Evolutionary conservation across 352 stramenopile species (phyloP).

Genomic region (Thalassiosira pacifica): DNA sequence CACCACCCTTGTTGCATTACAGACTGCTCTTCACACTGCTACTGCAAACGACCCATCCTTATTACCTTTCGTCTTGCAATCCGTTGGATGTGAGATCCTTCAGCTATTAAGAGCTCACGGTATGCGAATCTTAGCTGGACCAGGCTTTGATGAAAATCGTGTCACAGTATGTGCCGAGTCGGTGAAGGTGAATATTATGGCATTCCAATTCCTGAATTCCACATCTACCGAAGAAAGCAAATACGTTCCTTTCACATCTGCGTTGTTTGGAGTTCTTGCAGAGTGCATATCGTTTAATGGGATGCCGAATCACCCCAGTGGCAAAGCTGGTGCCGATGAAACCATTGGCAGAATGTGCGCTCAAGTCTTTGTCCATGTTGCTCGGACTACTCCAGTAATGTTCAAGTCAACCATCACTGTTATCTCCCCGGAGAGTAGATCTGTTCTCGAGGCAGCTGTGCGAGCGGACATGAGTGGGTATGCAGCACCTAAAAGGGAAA

Average conservation of each 20-base stretch:
- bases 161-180: conserved; percentile 71
- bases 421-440: conserved; percentile 65
- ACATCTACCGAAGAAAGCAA: conserved; percentile 60
- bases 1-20: conserved; percentile 54
- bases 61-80: conserved; percentile 59
- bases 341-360: conserved; percentile 80
- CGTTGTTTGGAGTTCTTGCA: conserved; percentile 76
- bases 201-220: conserved; percentile 74
- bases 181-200: conserved; percentile 81
- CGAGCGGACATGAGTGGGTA: conserved; percentile 87
- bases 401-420: conserved; percentile 81
- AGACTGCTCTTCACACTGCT: conserved; percentile 41
- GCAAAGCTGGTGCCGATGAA: conserved; percentile 69
- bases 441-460: conserved; percentile 80
- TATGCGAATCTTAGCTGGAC: conserved; percentile 32
- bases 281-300: conserved; percentile 82
- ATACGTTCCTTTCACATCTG: conserved; percentile 67
- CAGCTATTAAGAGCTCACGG: conserved; percentile 68
- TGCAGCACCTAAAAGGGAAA: conserved; percentile 48
- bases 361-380: conserved; percentile 80
- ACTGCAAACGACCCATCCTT: conserved; percentile 43
- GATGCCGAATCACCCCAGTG: conserved; percentile 79
- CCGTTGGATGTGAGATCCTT: conserved; percentile 73
- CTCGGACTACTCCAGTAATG: conserved; percentile 66
- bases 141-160: conserved; percentile 55